These are phyloP conservation scores for Chlamydomonas reinhardtii DNA, from an alignment of 163 green algal genomes.

Conservation along the genomic window DNA sequence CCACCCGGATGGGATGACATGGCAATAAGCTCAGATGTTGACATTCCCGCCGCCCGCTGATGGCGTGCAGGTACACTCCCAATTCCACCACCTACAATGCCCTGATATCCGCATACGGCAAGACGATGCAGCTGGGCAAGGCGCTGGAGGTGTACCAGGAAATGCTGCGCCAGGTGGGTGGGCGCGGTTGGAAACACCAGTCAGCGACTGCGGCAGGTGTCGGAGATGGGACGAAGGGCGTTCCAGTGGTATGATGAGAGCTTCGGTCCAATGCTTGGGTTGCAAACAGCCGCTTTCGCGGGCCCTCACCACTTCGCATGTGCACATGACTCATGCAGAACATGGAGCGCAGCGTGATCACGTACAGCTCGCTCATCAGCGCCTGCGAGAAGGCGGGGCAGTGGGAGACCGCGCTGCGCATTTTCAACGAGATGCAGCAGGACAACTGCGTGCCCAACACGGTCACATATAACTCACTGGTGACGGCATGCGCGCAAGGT, in stretches of 20 bases:
- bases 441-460: constrained; percentile 76
- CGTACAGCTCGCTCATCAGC: constrained; percentile 84
- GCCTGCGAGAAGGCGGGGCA: constrained; percentile 82
- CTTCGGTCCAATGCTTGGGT: no score
- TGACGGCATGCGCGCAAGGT: constrained; percentile 78
- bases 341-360: constrained; percentile 75
- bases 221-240: no score
- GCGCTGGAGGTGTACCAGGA: constrained; percentile 70
- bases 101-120: constrained; percentile 73
- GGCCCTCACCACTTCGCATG: no score
- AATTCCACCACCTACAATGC: constrained; percentile 80
- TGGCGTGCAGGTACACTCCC: constrained; percentile 47
- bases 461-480: constrained; percentile 82
- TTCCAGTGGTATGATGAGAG: no score
- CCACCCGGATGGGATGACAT: no score
- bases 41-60: no score
- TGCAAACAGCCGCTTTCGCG: no score
- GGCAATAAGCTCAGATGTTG: no score
- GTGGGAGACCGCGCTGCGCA: constrained; percentile 73
- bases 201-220: no score
- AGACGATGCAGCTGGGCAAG: constrained; percentile 71
- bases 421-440: constrained; percentile 78
- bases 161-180: constrained; percentile 55
- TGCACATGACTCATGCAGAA: constrained; percentile 7
- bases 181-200: no score